Evolutionary conservation across 176 grass and related monocot species (phyloP).

Genomic region (Aegilops bicornis): DNA sequence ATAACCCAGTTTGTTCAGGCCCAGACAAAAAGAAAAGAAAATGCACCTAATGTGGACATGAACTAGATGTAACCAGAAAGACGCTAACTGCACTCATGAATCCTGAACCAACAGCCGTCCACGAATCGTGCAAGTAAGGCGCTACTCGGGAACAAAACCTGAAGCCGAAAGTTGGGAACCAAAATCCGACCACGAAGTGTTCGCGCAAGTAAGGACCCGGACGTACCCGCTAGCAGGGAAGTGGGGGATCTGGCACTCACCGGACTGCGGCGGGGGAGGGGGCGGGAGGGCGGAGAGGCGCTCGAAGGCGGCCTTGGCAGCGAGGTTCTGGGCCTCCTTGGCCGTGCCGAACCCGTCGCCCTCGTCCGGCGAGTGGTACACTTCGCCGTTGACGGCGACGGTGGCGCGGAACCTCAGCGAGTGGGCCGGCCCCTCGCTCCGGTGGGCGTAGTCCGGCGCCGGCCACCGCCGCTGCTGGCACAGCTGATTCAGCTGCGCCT

Average conservation of each 20-base stretch:
- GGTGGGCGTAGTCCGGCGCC: slow-evolving; percentile 50
- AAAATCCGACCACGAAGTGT: neutral
- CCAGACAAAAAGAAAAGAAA: neutral
- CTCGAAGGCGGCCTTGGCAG: slow-evolving; percentile 61
- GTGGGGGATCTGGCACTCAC: slow-evolving; percentile 20
- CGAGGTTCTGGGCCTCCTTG: slow-evolving; percentile 73
- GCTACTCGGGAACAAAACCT: neutral
- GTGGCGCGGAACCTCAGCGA: slow-evolving; percentile 46
- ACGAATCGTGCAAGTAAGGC: neutral
- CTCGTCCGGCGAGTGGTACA: neutral
- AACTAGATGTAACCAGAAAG: neutral
- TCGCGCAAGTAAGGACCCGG: neutral
- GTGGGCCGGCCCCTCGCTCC: slow-evolving; percentile 36
- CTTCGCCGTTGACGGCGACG: slow-evolving; percentile 49
- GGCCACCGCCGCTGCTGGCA: slow-evolving; percentile 70
- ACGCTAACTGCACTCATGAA: neutral
- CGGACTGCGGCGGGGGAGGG: neutral
- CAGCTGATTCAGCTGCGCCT: slow-evolving; percentile 57
- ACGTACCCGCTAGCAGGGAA: neutral
- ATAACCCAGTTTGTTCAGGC: neutral
- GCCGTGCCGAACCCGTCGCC: slow-evolving; percentile 47
- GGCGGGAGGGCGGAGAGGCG: slow-evolving; percentile 30
- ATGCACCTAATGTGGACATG: neutral
- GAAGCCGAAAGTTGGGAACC: neutral
- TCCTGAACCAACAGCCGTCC: neutral